phyloP scores from a whole-genome alignment of 192 early-diverging fungal species.

The Podochytrium sp. region DNA sequence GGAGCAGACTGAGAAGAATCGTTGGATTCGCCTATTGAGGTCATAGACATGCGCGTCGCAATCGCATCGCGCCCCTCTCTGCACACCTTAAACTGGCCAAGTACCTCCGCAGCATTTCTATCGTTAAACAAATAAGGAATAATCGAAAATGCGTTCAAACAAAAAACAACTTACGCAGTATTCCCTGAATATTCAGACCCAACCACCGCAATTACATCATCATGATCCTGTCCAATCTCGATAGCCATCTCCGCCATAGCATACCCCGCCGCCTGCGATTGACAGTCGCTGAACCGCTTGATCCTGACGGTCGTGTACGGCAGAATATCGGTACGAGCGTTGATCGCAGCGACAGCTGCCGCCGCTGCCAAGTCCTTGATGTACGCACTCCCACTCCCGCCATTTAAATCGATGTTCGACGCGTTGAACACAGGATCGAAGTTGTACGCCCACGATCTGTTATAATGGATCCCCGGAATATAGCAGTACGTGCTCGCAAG shows the following conservation, averaged over 20 bases:
- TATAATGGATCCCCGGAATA: background rate
- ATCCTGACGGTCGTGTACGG: background rate
- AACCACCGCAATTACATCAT: conserved; percentile 1
- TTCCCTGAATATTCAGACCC: background rate
- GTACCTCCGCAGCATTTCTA: background rate
- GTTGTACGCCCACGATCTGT: background rate
- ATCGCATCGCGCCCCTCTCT: too few relatives aligned
- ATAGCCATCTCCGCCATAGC: background rate
- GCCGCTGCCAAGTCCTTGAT: background rate
- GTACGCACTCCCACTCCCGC: background rate
- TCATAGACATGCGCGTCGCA: too few relatives aligned
- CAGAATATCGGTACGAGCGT: background rate
- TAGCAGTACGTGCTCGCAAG: background rate
- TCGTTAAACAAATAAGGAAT: background rate
- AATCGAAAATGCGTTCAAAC: too few relatives aligned
- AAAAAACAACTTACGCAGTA: background rate
- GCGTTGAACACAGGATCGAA: background rate
- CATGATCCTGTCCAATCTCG: background rate
- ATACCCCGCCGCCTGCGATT: background rate
- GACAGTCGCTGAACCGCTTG: background rate
- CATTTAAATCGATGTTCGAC: background rate
- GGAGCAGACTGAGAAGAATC: too few relatives aligned
- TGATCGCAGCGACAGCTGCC: background rate
- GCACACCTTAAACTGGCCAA: background rate
- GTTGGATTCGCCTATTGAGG: too few relatives aligned